phyloP scores from a whole-genome alignment of 352 stramenopile species.

The Achlya hypogyna region DNA sequence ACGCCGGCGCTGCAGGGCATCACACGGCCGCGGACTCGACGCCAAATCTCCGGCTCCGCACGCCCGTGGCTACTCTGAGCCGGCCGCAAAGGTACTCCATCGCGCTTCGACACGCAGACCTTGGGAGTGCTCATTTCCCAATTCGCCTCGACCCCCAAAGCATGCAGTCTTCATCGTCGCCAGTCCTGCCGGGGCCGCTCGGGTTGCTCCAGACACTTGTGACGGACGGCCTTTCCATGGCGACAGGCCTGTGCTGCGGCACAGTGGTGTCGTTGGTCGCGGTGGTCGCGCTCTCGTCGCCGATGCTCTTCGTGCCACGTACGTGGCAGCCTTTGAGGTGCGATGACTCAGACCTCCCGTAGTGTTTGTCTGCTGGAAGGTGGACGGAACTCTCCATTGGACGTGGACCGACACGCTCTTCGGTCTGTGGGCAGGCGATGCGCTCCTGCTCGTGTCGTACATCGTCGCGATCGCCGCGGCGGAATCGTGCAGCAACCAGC shows the following conservation, averaged over 20 bases:
- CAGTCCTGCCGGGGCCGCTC: neutral
- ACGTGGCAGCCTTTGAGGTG: neutral
- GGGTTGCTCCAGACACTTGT: neutral
- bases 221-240: neutral
- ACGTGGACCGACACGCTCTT: neutral
- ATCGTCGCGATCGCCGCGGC: neutral
- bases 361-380: constrained; percentile 12
- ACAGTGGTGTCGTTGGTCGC: neutral
- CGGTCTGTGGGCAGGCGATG: neutral
- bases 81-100: too few species aligned
- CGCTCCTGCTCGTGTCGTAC: neutral
- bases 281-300: neutral
- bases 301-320: neutral
- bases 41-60: too few species aligned
- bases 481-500: too few species aligned
- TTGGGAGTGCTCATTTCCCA: neutral
- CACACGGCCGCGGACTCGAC: too few species aligned
- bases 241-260: neutral
- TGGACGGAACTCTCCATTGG: neutral
- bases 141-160: neutral
- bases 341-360: neutral
- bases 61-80: too few species aligned
- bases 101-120: neutral
- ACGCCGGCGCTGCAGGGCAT: too few species aligned
- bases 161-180: too few species aligned